Evolutionary conservation across 345 rosid genomes (phyloP), one percentile per base, ranked within the genome.

Genomic region (Lepidium africanum): DNA sequence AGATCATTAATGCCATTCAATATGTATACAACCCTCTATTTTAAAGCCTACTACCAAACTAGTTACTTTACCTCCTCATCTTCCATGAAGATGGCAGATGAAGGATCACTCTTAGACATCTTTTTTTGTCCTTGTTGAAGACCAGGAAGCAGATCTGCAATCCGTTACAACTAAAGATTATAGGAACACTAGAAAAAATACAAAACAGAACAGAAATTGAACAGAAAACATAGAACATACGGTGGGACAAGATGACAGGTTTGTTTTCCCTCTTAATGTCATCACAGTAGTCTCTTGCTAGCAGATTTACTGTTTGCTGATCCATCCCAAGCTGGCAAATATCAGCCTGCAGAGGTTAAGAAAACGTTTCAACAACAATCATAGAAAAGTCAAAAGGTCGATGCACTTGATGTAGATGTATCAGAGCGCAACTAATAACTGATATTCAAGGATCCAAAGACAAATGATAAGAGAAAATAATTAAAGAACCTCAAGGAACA

Each of bases 271-370:
- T 88, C 82, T 93, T 87, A 37, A 84, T 82, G 72, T 81, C 87
- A 79, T 87, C 98, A 71, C 96, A 86, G 63, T 92, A 88, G 72
- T 90, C 96, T 77, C 96, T 80, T 42, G 96, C 96, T 67, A 92
- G 90, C 57, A 90, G 69, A 75, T 92, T 90, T 37, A 87, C 98
- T 74, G 86, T 86, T 70, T 89, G 46, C 50, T 92, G 98, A 81
- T 92, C 96, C 91, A 86, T 79, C 70, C 98, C 98, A 78, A 92
- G 72, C 74, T 92, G 96, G 81, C 98, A 92, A 78, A 92, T 87
- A 74, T 92, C 98, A 39, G 98, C 98, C 98, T 90, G 78, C 77
- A 64, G 49, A 64, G 4, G 30, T 64, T 35, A 46, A 19, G 16
- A 7, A 57, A 45, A 57, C 2, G 42, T 56, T 57, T 35, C 12